Percentiles rank a stretch among this genome's conserved stretches.
phyloP scores from a whole-genome alignment of 768 basidiomycete genomes.

The Dendrothele bispora region DNA sequence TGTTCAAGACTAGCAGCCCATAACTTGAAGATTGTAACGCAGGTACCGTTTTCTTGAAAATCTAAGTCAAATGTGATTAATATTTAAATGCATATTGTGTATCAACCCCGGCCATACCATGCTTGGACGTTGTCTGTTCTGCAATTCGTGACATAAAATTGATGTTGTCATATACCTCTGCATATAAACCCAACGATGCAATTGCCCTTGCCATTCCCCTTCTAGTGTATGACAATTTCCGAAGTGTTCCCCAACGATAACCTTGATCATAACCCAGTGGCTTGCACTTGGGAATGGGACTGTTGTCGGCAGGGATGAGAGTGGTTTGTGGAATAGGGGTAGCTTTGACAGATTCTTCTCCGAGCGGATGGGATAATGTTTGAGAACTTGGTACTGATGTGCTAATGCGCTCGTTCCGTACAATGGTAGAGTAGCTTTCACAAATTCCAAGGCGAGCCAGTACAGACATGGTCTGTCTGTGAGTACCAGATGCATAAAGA shows the following conservation, averaged over 20 bases:
- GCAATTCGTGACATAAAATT: conserved; percentile 27
- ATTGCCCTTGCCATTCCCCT: conserved; percentile 13
- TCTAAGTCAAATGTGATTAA: conserved; percentile 14
- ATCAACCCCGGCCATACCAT: too few species aligned
- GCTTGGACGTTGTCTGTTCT: conserved; percentile 32
- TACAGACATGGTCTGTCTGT: conserved; percentile 28
- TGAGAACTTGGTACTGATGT: neutral
- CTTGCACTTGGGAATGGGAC: neutral
- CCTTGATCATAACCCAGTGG: neutral
- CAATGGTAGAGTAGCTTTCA: conserved; percentile 28
- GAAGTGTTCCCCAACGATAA: conserved; percentile 16
- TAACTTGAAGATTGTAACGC: conserved; percentile 30
- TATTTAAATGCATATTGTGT: too few species aligned
- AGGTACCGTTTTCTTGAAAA: conserved; percentile 37
- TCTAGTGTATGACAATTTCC: conserved; percentile 23
- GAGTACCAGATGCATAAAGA: conserved; percentile 30
- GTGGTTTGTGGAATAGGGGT: neutral
- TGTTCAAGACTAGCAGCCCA: conserved; percentile 23
- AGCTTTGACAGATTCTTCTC: neutral
- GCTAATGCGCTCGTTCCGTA: conserved; percentile 12
- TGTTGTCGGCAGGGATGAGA: neutral
- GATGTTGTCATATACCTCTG: conserved; percentile 36
- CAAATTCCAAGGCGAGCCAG: conserved; percentile 26
- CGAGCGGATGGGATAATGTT: neutral
- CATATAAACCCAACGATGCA: conserved; percentile 19